These are phyloP conservation scores for Collybia sordida DNA, from an alignment of 768 basidiomycete genomes.

Conservation along the genomic window DNA sequence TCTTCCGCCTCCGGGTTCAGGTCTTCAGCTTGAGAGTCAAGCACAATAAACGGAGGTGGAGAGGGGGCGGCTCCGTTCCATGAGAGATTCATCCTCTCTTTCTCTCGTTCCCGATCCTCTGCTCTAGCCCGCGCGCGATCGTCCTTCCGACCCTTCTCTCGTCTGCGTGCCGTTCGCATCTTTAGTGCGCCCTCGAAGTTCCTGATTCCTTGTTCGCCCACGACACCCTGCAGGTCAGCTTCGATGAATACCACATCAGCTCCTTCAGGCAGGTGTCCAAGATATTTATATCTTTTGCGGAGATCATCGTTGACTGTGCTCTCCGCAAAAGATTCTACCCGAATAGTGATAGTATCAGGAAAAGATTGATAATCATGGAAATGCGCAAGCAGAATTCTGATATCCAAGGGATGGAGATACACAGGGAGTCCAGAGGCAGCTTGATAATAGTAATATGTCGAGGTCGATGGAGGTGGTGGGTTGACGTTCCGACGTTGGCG, in stretches of 20 bases:
- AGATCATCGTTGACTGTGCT: slow-evolving; percentile 90
- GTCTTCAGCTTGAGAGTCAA: slow-evolving; percentile 22
- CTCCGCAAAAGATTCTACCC: slow-evolving; percentile 75
- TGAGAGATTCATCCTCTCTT: slow-evolving; percentile 31
- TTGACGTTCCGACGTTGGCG: slow-evolving; percentile 78
- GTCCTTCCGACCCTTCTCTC: slow-evolving; percentile 84
- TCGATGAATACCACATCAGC: slow-evolving; percentile 95
- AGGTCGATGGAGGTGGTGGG: slow-evolving; percentile 82
- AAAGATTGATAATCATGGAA: slow-evolving; percentile 80
- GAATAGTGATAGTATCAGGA: slow-evolving; percentile 77
- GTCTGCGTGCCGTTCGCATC: slow-evolving; percentile 68
- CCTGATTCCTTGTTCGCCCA: slow-evolving; percentile 73
- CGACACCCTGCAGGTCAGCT: slow-evolving; percentile 76
- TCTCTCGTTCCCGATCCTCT: slow-evolving; percentile 76
- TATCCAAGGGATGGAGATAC: slow-evolving; percentile 95
- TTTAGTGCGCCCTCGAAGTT: slow-evolving; percentile 84
- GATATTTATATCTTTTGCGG: slow-evolving; percentile 93
- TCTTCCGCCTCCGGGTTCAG: slow-evolving; percentile 24
- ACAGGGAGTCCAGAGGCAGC: slow-evolving; percentile 87
- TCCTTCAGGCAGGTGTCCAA: slow-evolving; percentile 87
- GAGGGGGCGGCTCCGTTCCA: slow-evolving; percentile 13
- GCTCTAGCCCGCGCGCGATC: slow-evolving; percentile 78
- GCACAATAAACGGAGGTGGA: slow-evolving; percentile 18
- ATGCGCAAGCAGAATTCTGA: slow-evolving; percentile 86
- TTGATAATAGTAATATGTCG: slow-evolving; percentile 96